phyloP scores from a whole-genome alignment of 306 rosid genomes.

The Myrica gale region DNA sequence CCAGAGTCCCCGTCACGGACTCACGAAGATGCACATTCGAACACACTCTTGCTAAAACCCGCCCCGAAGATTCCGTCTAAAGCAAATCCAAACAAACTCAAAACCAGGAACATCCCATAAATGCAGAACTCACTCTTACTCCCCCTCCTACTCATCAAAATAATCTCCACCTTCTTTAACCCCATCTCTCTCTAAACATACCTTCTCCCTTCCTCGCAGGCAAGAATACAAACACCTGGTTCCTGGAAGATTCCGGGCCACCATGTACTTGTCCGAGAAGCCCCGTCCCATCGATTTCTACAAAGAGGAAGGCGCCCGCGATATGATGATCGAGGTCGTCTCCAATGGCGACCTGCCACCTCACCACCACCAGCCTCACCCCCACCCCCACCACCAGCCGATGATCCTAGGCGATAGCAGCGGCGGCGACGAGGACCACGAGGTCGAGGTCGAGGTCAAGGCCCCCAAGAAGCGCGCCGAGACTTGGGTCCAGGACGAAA shows the following conservation, averaged over 20 bases:
- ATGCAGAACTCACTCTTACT: background rate
- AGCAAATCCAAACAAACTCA: background rate
- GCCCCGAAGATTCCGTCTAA: background rate
- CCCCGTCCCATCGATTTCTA: conserved; percentile 71
- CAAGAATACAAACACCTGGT: background rate
- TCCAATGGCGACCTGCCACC: conserved; percentile 43
- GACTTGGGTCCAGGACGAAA: conserved; percentile 97
- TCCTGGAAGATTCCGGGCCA: background rate
- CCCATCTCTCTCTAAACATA: conserved; percentile 1
- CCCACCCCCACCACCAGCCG: conserved; percentile 44
- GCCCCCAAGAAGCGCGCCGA: conserved; percentile 95
- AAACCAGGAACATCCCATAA: background rate
- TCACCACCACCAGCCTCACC: conserved; percentile 18
- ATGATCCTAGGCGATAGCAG: conserved; percentile 77
- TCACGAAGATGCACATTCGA: background rate
- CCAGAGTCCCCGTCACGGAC: no score
- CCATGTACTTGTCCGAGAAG: conserved; percentile 73
- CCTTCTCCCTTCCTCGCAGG: background rate
- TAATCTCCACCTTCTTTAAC: background rate
- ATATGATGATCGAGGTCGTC: conserved; percentile 75
- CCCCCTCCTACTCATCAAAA: conserved; percentile 1
- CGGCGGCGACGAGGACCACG: conserved; percentile 71
- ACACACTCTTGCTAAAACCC: background rate
- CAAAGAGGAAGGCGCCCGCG: conserved; percentile 58
- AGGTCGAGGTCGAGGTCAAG: conserved; percentile 59